Conservation (phyloP, 2,329 filamentous ascomycete genomes). For the Alternaria sp. region DNA sequence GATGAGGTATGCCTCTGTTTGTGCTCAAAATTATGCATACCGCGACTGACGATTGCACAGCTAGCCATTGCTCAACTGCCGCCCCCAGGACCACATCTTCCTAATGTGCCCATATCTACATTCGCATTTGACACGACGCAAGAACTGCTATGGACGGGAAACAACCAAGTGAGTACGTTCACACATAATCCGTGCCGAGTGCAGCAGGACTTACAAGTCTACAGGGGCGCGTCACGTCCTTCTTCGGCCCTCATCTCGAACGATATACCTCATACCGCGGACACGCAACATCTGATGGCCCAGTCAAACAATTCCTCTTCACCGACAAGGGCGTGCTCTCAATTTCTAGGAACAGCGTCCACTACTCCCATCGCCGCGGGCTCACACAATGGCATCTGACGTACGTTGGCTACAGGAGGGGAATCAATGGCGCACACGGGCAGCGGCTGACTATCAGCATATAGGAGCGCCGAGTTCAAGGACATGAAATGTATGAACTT, state of each 20-base stretch:
- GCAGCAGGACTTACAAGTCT: constrained; percentile 17
- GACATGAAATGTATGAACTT: constrained; percentile 96
- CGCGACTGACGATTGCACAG: constrained; percentile 55
- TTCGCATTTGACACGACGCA: constrained; percentile 89
- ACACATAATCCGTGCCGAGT: not conserved
- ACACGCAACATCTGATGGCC: constrained; percentile 74
- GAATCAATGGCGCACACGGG: not conserved
- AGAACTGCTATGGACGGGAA: constrained; percentile 92
- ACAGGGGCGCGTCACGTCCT: constrained; percentile 87
- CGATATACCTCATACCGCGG: constrained; percentile 90
- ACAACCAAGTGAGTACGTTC: constrained; percentile 75
- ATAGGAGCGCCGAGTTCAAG: constrained; percentile 76
- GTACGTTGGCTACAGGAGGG: constrained; percentile 55
- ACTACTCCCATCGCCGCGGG: constrained; percentile 86
- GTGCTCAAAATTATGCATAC: constrained; percentile 3
- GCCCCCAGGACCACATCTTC: constrained; percentile 71
- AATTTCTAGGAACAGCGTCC: constrained; percentile 82
- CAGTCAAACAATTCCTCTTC: constrained; percentile 87
- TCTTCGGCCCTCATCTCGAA: constrained; percentile 84
- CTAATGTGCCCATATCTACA: constrained; percentile 76
- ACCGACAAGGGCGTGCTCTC: constrained; percentile 90
- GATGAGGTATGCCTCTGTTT: constrained; percentile 52
- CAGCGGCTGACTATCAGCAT: constrained; percentile 27
- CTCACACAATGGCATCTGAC: constrained; percentile 87
- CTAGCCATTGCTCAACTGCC: constrained; percentile 84